These are phyloP conservation scores for Rickenella mellea DNA, from an alignment of 768 basidiomycete species.

Conservation along the genomic window DNA sequence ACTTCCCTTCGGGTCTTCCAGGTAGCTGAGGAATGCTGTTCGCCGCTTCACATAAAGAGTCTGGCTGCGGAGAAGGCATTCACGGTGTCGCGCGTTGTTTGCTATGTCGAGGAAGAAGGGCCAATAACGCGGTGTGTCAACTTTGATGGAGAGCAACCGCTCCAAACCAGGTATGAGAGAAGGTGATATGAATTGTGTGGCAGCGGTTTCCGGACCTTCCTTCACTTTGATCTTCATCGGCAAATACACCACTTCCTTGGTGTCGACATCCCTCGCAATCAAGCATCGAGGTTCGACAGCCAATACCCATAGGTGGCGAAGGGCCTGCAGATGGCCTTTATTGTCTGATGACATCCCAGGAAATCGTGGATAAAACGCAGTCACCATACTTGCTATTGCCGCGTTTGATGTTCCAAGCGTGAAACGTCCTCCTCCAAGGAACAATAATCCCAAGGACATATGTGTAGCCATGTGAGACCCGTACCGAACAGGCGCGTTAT, in stretches of 20 bases:
- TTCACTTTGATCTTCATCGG: constrained; percentile 81
- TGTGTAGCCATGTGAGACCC: constrained; percentile 87
- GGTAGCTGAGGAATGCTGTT: constrained; percentile 88
- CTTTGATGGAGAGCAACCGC: constrained; percentile 68
- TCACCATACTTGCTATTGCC: constrained; percentile 81
- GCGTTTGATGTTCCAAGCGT: constrained; percentile 89
- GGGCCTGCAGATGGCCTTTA: constrained; percentile 82
- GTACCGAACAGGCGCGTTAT: constrained; percentile 63
- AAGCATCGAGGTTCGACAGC: constrained; percentile 93
- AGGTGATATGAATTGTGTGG: constrained; percentile 79
- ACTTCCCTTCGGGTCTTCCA: constrained; percentile 89
- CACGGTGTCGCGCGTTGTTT: constrained; percentile 55
- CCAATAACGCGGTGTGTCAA: constrained; percentile 95
- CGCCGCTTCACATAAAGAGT: constrained; percentile 89
- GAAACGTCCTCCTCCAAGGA: constrained; percentile 87
- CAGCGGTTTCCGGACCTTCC: constrained; percentile 53
- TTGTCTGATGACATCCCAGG: constrained; percentile 76
- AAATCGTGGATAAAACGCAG: constrained; percentile 89
- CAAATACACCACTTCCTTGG: constrained; percentile 81
- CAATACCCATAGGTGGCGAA: constrained; percentile 92
- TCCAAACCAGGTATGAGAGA: constrained; percentile 88
- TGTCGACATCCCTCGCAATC: constrained; percentile 87
- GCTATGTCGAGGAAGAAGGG: constrained; percentile 79
- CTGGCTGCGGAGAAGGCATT: constrained; percentile 61
- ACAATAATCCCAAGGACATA: constrained; percentile 83